A percentile compares a stretch with the other conserved stretches of the same genome.
Evolutionary conservation across 306 rosid genomes (phyloP).

Genomic region (Cucurbita maxima): DNA sequence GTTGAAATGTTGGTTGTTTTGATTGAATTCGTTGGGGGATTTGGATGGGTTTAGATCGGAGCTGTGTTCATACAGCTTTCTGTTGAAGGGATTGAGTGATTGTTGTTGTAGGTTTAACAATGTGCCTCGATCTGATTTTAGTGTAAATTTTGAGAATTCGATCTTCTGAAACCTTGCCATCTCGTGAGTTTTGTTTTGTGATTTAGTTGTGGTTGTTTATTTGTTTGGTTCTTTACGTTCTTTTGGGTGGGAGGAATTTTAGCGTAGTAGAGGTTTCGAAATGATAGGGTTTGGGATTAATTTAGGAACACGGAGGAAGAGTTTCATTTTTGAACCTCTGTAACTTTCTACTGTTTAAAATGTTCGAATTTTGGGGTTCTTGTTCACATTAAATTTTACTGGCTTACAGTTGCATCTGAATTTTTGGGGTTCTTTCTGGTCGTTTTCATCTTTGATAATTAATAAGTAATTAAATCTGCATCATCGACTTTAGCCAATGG

Average conservation of each 20-base stretch:
- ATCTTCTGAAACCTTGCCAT: background rate
- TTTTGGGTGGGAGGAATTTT: background rate
- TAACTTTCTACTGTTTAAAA: background rate
- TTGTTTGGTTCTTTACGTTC: background rate
- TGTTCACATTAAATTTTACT: background rate
- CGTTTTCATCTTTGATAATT: background rate
- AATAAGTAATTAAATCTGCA: background rate
- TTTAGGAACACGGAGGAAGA: background rate
- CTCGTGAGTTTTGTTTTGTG: background rate
- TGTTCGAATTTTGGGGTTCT: background rate
- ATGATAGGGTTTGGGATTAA: background rate
- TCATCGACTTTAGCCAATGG: background rate
- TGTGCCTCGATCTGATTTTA: background rate
- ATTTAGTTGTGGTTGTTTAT: background rate
- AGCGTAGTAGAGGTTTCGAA: background rate
- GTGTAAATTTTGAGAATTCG: background rate
- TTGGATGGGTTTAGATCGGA: background rate
- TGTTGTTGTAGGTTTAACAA: background rate
- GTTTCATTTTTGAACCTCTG: background rate
- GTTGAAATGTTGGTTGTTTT: background rate
- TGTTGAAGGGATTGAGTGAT: background rate
- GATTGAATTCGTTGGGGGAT: background rate
- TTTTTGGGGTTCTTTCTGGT: background rate
- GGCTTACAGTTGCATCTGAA: background rate
- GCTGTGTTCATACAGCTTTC: background rate